Conservation (phyloP, 225 moss, liverwort and hornwort species). For the Pseudoscleropodium purum region DNA sequence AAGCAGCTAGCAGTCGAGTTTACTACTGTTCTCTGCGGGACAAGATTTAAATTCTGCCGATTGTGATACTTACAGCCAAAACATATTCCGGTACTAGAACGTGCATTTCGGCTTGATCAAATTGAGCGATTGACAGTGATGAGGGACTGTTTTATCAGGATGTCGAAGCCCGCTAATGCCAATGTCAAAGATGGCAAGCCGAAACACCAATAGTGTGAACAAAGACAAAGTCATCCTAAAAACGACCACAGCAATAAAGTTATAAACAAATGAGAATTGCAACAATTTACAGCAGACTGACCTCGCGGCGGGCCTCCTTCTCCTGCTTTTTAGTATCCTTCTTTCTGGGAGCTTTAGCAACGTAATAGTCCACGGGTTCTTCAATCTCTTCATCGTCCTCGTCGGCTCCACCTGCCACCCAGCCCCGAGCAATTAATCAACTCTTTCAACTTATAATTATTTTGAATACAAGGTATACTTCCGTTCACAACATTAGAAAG, state of each 20-base stretch:
- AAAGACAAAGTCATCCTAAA: not conserved
- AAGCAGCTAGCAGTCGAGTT: not conserved
- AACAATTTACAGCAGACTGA: not conserved
- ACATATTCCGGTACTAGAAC: not conserved
- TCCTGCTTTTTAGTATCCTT: conserved; percentile 74
- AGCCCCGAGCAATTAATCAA: not conserved
- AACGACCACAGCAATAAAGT: not conserved
- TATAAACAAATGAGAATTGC: not conserved
- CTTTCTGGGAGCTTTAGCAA: conserved; percentile 62
- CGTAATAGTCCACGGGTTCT: conserved; percentile 48
- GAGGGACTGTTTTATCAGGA: not conserved
- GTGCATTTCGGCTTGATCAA: not conserved
- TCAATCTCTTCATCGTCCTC: conserved; percentile 34
- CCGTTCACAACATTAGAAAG: not conserved
- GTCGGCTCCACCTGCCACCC: conserved; percentile 25
- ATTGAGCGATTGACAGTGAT: not conserved
- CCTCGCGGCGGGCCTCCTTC: conserved; percentile 81
- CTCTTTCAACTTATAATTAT: not conserved
- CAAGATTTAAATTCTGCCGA: not conserved
- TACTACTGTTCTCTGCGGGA: not conserved
- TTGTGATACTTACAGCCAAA: not conserved
- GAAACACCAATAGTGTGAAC: not conserved
- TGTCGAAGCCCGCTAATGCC: not conserved
- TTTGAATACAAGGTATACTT: not conserved
- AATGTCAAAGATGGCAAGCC: not conserved